Base-by-base conservation (phyloP, 1,139 yeast genomes). In the Geotrichum reessii region DNA sequence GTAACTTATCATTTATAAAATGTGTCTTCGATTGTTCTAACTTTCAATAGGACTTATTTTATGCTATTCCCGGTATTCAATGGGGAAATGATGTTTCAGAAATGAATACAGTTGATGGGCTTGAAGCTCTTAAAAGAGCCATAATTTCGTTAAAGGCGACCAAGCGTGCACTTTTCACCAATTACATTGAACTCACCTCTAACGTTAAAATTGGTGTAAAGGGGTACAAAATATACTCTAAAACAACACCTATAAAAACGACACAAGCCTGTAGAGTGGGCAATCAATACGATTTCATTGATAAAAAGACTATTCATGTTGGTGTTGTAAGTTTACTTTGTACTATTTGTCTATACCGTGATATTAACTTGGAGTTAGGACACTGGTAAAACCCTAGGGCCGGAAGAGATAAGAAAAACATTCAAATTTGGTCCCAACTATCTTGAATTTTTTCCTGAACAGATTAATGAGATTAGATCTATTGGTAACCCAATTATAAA, bases 191-290 rank as follows among this genome's bases (percentile, higher is more conserved):
- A 6, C 68, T 84, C 3, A 74, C 76, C 2, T 82, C 84, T 1
- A 73, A 75, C 0, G 63, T 90, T 17, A 78, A 79, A 0, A 80
- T 93, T 55, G 86, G 90, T 0, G 76, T 91, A 1, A 82, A 81
- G 65, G 97, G 96, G 0, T 87, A 84, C 66, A 74, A 86, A 0
- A 75, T 87, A n/a, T 81, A 79, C 63, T 75, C 79, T 17, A 82
- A 81, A 57, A 86, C 85, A 61, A 77, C 75, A 52, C 69, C 81
- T 0, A 74, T 78, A 31, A 74, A 78, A 56, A 70, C 77, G 8
- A 76, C 74, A 46, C 71, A 73, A 49, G 77, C 86, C 21, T 83
- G 27, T 22, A 14, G 24, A 2, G n/a, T 37, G 19, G 25, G 47
- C 3, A 50, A 42, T 12, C 44, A 48, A 31, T 22, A 37, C 5